Percentiles rank a stretch among this genome's conserved stretches.
phyloP scores from a whole-genome alignment of 2,329 filamentous ascomycete genomes.

The Aspergillus pseudoglaucus region DNA sequence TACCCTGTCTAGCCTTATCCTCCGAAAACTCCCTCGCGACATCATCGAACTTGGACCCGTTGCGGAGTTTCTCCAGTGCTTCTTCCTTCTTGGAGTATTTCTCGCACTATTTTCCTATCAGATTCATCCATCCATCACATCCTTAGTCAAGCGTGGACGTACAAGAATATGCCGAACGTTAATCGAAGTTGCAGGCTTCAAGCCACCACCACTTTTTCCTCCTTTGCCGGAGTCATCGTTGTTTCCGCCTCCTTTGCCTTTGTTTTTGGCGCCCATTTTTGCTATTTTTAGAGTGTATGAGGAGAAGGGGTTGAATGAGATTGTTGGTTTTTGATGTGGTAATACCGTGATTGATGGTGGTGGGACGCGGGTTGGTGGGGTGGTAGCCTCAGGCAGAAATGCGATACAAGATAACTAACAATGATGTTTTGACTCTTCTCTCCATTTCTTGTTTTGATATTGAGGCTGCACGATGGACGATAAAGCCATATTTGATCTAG shows the following conservation, averaged over 20 bases:
- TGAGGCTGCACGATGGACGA: neutral
- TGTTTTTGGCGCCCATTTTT: conserved; percentile 39
- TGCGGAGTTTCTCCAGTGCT: conserved; percentile 53
- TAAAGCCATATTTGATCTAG: conserved; percentile 11
- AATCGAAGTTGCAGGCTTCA: conserved; percentile 57
- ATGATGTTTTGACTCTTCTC: neutral
- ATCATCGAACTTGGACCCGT: conserved; percentile 58
- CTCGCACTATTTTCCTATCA: conserved; percentile 52
- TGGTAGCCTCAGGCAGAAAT: conserved; percentile 1
- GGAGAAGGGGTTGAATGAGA: neutral
- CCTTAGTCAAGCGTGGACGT: no score
- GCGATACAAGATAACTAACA: neutral
- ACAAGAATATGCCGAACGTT: conserved; percentile 60
- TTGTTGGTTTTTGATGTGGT: neutral
- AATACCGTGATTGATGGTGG: neutral
- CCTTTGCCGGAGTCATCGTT: conserved; percentile 26
- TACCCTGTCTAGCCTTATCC: conserved; percentile 57
- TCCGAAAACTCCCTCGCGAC: conserved; percentile 59
- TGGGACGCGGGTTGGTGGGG: neutral
- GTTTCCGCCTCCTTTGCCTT: conserved; percentile 29
- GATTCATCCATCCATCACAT: no score
- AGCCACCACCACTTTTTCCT: conserved; percentile 32
- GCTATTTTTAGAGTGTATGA: neutral
- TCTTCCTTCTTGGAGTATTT: conserved; percentile 62
- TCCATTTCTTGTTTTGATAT: neutral